phyloP scores from a whole-genome alignment of 805 yeast species.

The Hyphopichia homilentoma region DNA sequence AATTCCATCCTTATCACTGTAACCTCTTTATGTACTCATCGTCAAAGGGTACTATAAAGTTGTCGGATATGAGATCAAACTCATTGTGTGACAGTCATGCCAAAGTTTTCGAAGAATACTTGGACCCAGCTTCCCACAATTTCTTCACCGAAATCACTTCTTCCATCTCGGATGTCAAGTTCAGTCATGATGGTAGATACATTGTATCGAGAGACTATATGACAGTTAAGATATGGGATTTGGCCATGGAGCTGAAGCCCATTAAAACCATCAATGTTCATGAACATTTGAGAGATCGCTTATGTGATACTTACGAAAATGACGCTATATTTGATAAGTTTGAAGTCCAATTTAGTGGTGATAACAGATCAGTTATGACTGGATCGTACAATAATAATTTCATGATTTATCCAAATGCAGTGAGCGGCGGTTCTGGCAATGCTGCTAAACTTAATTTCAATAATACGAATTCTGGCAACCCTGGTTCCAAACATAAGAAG shows the following conservation, averaged over 20 bases:
- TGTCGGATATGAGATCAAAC: slow-evolving; percentile 94
- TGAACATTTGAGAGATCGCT: slow-evolving; percentile 86
- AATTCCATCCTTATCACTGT: slow-evolving; percentile 91
- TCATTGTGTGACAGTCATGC: slow-evolving; percentile 91
- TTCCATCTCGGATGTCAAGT: slow-evolving; percentile 89
- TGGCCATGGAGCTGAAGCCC: slow-evolving; percentile 95
- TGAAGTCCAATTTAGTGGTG: slow-evolving; percentile 94
- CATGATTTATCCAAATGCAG: slow-evolving; percentile 90
- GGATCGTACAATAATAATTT: slow-evolving; percentile 97
- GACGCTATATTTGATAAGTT: slow-evolving; percentile 98
- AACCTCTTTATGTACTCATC: slow-evolving; percentile 93
- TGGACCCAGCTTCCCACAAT: slow-evolving; percentile 89
- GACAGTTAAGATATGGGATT: slow-evolving; percentile 98
- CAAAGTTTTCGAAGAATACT: slow-evolving; percentile 84
- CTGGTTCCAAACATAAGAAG: not conserved
- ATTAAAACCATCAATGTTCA: slow-evolving; percentile 92
- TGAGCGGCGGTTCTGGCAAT: slow-evolving; percentile 19
- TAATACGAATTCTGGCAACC: not conserved
- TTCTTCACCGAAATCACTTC: slow-evolving; percentile 97
- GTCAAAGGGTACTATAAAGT: slow-evolving; percentile 91
- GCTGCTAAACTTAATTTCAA: slow-evolving; percentile 5
- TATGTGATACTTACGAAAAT: slow-evolving; percentile 96
- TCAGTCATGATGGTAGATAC: slow-evolving; percentile 87
- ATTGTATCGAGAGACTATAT: slow-evolving; percentile 96
- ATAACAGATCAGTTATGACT: slow-evolving; percentile 87